Evolutionary conservation across 1,284 basidiomycete species (phyloP).

Genomic region (Neolentinus lepideus): DNA sequence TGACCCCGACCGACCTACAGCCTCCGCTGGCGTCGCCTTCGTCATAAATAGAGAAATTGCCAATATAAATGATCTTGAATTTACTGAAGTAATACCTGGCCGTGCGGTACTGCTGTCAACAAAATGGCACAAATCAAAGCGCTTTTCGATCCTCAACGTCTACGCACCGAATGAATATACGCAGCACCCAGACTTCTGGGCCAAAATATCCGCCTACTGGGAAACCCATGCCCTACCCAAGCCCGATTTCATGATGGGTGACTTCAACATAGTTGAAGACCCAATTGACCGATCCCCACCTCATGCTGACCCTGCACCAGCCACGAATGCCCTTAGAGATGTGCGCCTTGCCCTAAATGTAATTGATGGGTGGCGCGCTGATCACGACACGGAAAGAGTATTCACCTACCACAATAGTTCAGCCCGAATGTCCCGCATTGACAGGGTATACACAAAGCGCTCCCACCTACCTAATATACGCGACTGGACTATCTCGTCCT

Average conservation of each 20-base stretch:
- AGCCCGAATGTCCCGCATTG: slow-evolving; percentile 19
- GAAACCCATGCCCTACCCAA: neutral
- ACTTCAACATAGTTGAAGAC: slow-evolving; percentile 11
- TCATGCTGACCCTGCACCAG: neutral
- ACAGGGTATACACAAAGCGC: slow-evolving; percentile 21
- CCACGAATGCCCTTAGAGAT: slow-evolving; percentile 7
- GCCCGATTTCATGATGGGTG: slow-evolving; percentile 8
- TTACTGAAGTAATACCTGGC: neutral
- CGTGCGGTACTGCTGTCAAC: neutral
- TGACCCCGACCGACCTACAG: slow-evolving; percentile 12
- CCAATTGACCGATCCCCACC: slow-evolving; percentile 6
- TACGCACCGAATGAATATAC: slow-evolving; percentile 6
- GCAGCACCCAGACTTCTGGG: neutral
- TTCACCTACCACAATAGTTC: slow-evolving; percentile 19
- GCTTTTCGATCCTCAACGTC: neutral
- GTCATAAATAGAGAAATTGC: slow-evolving; percentile 2
- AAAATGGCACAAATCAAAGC: neutral
- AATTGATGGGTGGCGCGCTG: slow-evolving; percentile 23
- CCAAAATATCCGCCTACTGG: neutral
- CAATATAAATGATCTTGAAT: neutral
- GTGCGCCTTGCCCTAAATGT: slow-evolving; percentile 15
- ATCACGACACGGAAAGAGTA: slow-evolving; percentile 12
- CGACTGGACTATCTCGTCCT: slow-evolving; percentile 17
- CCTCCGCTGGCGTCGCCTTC: slow-evolving; percentile 8
- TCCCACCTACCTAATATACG: slow-evolving; percentile 1